Evolutionary conservation across 163 green algal species (phyloP).

Genomic region (Coccomyxa subellipsoidea): DNA sequence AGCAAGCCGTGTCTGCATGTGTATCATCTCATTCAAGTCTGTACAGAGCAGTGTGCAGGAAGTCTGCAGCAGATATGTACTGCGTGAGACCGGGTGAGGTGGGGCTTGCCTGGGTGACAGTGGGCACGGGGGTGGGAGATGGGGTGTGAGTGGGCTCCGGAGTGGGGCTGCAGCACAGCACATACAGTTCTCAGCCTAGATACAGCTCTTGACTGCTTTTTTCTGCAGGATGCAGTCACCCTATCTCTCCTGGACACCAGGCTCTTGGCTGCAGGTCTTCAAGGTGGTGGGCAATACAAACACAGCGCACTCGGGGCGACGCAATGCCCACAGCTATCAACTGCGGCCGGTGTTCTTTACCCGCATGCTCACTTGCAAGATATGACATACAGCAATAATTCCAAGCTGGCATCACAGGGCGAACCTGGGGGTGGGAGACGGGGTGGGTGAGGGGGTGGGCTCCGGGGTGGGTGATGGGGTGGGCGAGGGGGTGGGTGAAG

Average conservation of each 20-base stretch:
- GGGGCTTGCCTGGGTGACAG: neutral
- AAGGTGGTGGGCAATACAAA: neutral
- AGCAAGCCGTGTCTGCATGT: neutral
- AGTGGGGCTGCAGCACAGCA: slow-evolving; percentile 6
- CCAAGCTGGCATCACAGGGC: no score
- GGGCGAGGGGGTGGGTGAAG: neutral
- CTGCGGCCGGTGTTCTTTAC: no score
- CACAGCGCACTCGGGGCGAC: no score
- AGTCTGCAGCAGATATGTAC: neutral
- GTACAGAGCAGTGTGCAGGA: neutral
- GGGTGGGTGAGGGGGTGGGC: neutral
- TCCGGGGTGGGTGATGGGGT: neutral
- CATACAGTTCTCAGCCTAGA: neutral
- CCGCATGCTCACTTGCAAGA: neutral
- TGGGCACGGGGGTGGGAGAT: neutral
- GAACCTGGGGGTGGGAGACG: neutral
- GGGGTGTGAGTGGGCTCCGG: neutral
- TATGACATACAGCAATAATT: neutral
- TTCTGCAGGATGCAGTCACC: neutral
- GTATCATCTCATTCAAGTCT: neutral
- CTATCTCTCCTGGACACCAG: no score
- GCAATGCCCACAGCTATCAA: neutral
- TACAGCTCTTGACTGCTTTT: neutral
- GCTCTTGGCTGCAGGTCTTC: no score
- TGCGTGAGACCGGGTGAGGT: no score